Evolutionary conservation across 176 grass and related monocot genomes (phyloP), one percentile per base, ranked within the genome.

Genomic region (Phoenix dactylifera): DNA sequence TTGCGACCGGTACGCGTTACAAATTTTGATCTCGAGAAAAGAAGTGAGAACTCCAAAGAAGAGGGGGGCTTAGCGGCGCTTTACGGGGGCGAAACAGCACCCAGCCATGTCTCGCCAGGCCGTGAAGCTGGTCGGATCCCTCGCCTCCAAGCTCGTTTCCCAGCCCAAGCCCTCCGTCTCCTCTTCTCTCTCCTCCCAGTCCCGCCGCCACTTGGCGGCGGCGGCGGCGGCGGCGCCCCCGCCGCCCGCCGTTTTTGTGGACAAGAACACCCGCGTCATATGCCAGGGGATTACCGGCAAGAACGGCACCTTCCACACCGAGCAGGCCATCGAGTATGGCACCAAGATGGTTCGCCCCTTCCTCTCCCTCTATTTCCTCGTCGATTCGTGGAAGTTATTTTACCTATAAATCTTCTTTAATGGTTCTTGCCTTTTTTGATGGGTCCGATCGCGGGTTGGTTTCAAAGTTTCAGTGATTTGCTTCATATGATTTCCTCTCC

Each of bases 201-300:
- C 60, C 4, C 79, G 88, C 50, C 84, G 88, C 35, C 65, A 74
- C 57, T 93, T 89, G 54, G 82, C 92, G 7, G 85, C 89, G 3
- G 20, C 92, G 7, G 85, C 89, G 3, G 20, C 20, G 20, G 68
- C 86, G 19, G 67, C 93, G 51, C 77, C 76, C 15, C 86, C 90
- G 16, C 81, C 85, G 26, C 79, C 88, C 48, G 82, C 94, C 50
- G 94, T 98, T 12, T 98, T 98, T 76, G 76, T 98, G 1, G 94
- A 98, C 76, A 98, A 98, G 81, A 98, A 86, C 88, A 98, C 94
- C 68, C 94, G 94, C 66, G 94, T 98, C 74, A 89, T 98, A 74
- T 98, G 93, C 79, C 93, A 98, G 77, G 93, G 93, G 62, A 98
- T 98, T 81, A 98, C 93, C 55, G 87, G 93, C 22, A 98, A 93